These are phyloP conservation scores for Chlamydomonas applanata DNA, from an alignment of 139 green algal genomes.

Conservation along the genomic window DNA sequence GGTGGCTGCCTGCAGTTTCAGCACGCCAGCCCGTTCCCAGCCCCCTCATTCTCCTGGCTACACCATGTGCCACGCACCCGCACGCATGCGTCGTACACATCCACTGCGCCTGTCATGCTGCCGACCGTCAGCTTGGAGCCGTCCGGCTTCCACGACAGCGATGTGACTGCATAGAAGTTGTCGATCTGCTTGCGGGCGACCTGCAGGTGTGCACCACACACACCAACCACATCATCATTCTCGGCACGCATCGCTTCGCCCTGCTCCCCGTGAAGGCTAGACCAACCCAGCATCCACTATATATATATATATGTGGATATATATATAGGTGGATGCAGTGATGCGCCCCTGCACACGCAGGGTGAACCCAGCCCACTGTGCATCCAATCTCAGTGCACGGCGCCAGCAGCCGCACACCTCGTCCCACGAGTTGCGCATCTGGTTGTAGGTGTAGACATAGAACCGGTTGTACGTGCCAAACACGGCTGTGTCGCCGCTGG, in stretches of 20 bases:
- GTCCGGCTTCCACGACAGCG: conserved; percentile 71
- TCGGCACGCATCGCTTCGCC: too few species aligned
- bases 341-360: background rate
- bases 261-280: too few species aligned
- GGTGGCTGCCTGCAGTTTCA: too few species aligned
- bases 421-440: conserved; percentile 10
- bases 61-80: conserved; percentile 15
- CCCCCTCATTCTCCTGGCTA: too few species aligned
- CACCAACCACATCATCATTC: too few species aligned
- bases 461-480: conserved; percentile 71
- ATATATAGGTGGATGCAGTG: background rate
- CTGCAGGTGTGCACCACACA: background rate
- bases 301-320: background rate
- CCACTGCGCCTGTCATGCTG: conserved; percentile 63
- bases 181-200: conserved; percentile 38
- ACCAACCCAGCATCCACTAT: too few species aligned
- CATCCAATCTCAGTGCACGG: too few species aligned
- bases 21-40: too few species aligned
- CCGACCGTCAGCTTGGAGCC: conserved; percentile 67
- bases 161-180: conserved; percentile 67
- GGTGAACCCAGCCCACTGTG: background rate
- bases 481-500: conserved; percentile 65
- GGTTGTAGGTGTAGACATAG: conserved; percentile 57
- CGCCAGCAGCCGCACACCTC: background rate
- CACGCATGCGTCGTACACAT: conserved; percentile 80